Percentiles rank a stretch among this genome's conserved stretches.
phyloP scores from a whole-genome alignment of 1,284 basidiomycete species.

The Leccinum griseonigrum region DNA sequence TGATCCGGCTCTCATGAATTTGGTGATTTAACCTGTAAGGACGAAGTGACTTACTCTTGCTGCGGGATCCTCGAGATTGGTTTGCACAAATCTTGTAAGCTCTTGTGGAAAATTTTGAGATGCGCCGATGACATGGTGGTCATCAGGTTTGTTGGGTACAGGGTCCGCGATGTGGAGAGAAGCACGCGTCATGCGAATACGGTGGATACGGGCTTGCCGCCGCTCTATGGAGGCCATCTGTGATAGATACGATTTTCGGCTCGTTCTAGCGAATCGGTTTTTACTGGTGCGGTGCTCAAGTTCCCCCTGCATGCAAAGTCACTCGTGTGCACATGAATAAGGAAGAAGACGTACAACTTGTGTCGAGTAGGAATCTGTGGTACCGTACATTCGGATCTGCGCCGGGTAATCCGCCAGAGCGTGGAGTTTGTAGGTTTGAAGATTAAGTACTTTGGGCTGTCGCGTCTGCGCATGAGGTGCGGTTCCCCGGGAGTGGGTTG shows the following conservation, averaged over 20 bases:
- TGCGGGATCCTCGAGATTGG: neutral
- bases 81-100: constrained; percentile 15
- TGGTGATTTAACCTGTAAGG: neutral
- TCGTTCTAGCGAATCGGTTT: neutral
- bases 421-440: too few species aligned
- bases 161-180: neutral
- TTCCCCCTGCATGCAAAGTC: neutral
- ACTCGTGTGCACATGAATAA: too few species aligned
- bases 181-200: neutral
- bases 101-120: constrained; percentile 12
- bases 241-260: neutral
- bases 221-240: too few species aligned
- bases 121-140: constrained; percentile 17
- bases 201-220: neutral
- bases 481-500: neutral
- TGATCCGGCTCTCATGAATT: neutral
- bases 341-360: too few species aligned
- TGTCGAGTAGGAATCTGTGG: too few species aligned
- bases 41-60: neutral
- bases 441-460: neutral
- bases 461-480: neutral
- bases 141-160: neutral
- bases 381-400: too few species aligned
- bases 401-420: too few species aligned
- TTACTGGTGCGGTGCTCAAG: neutral